Conservation (phyloP, 345 rosid genomes). For the Aethionema arabicum region DNA sequence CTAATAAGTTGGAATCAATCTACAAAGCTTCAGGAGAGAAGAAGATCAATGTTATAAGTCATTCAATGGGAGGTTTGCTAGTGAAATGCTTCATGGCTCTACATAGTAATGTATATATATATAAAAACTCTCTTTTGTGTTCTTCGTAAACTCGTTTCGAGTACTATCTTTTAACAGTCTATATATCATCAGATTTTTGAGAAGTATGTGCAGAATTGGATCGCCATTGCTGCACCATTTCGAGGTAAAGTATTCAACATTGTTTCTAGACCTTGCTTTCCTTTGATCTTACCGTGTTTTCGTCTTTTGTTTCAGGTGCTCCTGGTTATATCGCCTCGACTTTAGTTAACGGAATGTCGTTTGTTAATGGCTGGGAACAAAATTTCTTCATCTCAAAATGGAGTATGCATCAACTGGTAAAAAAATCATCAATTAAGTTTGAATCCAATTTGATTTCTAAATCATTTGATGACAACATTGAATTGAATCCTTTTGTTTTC, state of each 20-base stretch:
- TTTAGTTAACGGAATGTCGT: conserved; percentile 91
- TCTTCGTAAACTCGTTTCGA: not conserved
- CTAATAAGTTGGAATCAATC: conserved; percentile 63
- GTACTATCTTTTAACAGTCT: not conserved
- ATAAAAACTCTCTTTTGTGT: not conserved
- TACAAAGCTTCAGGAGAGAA: conserved; percentile 83
- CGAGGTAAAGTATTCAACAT: conserved; percentile 42
- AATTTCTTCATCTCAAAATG: conserved; percentile 94
- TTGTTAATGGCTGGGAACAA: conserved; percentile 98
- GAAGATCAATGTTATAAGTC: conserved; percentile 82
- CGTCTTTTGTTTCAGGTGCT: conserved; percentile 57
- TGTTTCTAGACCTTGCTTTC: no score
- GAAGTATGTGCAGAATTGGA: conserved; percentile 92
- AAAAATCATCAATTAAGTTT: not conserved
- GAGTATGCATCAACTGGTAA: conserved; percentile 99
- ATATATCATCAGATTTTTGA: conserved; percentile 59
- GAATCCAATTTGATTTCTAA: not conserved
- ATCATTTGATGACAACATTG: no score
- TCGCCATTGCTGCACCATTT: conserved; percentile 95
- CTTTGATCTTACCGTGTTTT: not conserved
- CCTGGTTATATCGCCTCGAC: conserved; percentile 83
- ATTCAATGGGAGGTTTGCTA: conserved; percentile 95
- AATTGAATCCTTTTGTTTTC: conserved; percentile 36
- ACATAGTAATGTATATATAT: conserved; percentile 60
- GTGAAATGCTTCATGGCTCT: conserved; percentile 93